Conservation (phyloP, 1,284 basidiomycete genomes). For the Stygiomarasmius scandens region DNA sequence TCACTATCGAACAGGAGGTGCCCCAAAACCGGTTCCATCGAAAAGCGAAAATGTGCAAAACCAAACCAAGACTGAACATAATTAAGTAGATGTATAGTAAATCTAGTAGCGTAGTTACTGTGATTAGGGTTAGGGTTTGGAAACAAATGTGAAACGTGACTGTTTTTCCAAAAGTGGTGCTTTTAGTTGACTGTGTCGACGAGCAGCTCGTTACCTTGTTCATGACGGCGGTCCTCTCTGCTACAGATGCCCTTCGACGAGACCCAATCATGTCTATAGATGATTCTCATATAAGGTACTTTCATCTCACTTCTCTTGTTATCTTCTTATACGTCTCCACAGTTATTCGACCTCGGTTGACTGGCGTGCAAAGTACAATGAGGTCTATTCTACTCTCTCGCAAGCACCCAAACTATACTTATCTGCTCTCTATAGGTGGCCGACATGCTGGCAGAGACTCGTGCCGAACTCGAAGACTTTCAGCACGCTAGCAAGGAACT, state of each 20-base stretch:
- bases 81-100: constrained; percentile 15
- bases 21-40: constrained; percentile 77
- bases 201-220: constrained; percentile 19
- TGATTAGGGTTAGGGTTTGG: too few relatives aligned
- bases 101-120: background rate
- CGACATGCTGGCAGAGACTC: constrained; percentile 84
- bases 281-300: constrained; percentile 64
- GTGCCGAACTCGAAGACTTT: constrained; percentile 89
- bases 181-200: too few relatives aligned
- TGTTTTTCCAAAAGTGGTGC: background rate
- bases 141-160: background rate
- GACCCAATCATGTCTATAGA: constrained; percentile 63
- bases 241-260: constrained; percentile 58
- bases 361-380: constrained; percentile 85
- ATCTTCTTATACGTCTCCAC: constrained; percentile 19
- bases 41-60: constrained; percentile 89
- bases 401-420: constrained; percentile 8
- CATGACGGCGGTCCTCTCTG: constrained; percentile 70
- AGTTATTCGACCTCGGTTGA: constrained; percentile 64
- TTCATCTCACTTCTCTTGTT: constrained; percentile 10
- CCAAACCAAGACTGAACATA: constrained; percentile 59
- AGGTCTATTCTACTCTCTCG: constrained; percentile 37
- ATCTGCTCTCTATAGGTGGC: constrained; percentile 49
- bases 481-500: constrained; percentile 90
- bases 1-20: constrained; percentile 56